Evolutionary conservation across 148 eudicot genomes (phyloP).

Genomic region (Amaranthus cruentus): DNA sequence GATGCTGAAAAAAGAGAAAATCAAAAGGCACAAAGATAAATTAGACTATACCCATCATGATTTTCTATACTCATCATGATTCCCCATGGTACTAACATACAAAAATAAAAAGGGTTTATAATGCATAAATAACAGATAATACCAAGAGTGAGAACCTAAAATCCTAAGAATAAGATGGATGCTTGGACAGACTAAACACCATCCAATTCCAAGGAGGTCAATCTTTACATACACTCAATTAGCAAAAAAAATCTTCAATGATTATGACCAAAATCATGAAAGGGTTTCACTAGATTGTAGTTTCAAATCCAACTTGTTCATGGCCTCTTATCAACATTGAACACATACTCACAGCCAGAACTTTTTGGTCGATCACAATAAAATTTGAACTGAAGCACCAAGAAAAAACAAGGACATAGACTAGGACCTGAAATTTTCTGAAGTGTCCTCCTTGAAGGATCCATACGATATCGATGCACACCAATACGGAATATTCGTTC

Average conservation of each 20-base stretch:
- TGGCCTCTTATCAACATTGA: neutral
- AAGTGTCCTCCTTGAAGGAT: constrained; percentile 66
- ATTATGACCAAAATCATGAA: neutral
- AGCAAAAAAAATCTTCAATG: neutral
- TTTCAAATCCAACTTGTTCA: neutral
- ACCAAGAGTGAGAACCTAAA: too few relatives aligned
- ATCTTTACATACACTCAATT: neutral
- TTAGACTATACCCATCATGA: neutral
- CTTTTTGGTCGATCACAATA: neutral
- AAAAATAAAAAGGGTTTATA: too few relatives aligned
- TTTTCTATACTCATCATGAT: neutral
- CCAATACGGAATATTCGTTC: constrained; percentile 82
- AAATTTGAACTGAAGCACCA: neutral
- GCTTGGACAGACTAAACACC: neutral
- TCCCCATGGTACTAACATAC: too few relatives aligned
- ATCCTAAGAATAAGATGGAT: too few relatives aligned
- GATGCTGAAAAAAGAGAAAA: neutral
- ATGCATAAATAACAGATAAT: too few relatives aligned
- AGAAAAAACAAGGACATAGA: constrained; percentile 4
- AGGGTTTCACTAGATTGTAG: too few relatives aligned
- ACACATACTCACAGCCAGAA: neutral
- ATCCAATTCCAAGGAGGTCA: neutral
- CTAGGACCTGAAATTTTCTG: constrained; percentile 63
- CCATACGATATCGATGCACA: constrained; percentile 74
- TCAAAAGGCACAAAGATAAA: neutral